Evolutionary conservation across 306 rosid species (phyloP).

Genomic region (Vicia faba): DNA sequence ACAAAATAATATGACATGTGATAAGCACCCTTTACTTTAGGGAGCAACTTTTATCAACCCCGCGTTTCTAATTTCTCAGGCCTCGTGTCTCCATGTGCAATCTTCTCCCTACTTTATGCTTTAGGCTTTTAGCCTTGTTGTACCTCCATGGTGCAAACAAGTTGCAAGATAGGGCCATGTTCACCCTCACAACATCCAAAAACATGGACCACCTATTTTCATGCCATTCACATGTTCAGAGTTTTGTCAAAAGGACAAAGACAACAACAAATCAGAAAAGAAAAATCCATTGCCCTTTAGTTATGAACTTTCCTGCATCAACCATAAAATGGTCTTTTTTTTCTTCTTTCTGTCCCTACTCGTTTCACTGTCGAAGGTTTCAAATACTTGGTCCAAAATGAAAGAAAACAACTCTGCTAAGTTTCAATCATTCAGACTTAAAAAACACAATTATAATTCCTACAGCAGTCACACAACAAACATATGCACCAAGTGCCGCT

Average conservation of each 20-base stretch:
- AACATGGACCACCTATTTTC: slow-evolving; percentile 16
- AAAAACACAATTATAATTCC: background rate
- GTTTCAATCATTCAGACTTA: background rate
- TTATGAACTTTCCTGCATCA: slow-evolving; percentile 2
- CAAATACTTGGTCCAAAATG: background rate
- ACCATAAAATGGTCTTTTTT: background rate
- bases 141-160: background rate
- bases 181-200: background rate
- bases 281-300: background rate
- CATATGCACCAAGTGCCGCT: slow-evolving; percentile 34
- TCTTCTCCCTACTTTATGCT: background rate
- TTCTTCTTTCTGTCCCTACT: background rate
- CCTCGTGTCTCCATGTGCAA: too few species aligned
- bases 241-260: slow-evolving; percentile 4
- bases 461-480: background rate
- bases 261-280: slow-evolving; percentile 23
- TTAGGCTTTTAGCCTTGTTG: slow-evolving; percentile 3
- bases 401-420: slow-evolving; percentile 15
- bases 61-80: background rate
- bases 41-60: background rate
- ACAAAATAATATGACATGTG: background rate
- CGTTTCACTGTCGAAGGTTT: background rate
- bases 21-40: background rate
- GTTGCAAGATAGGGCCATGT: background rate
- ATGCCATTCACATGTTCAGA: slow-evolving; percentile 9